Evolutionary conservation across 495 filamentous ascomycete genomes (phyloP).

Genomic region (Alectoria sarmentosa): DNA sequence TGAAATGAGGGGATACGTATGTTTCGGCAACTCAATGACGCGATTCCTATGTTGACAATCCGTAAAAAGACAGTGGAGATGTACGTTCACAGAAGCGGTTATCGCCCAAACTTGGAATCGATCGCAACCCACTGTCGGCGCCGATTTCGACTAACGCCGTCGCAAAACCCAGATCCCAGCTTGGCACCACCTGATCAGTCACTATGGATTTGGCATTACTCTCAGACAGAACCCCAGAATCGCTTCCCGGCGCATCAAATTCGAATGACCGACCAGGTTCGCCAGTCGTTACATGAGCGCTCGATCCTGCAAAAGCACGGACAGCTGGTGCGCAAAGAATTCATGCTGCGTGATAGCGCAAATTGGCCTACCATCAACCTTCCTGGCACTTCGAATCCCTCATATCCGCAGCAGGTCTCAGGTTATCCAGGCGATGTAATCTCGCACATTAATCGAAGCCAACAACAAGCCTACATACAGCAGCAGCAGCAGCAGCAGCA

Average conservation of each 20-base stretch:
- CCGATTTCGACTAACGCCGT: conserved; percentile 72
- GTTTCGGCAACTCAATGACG: conserved; percentile 23
- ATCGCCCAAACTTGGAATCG: conserved; percentile 56
- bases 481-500: conserved; percentile 19
- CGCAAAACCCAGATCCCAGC: conserved; percentile 46
- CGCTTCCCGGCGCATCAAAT: conserved; percentile 61
- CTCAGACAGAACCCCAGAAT: conserved; percentile 60
- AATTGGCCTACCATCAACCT: conserved; percentile 85
- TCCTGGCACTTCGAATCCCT: conserved; percentile 37
- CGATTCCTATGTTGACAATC: conserved; percentile 1
- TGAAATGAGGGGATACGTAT: conserved; percentile 70
- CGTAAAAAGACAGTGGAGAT: conserved; percentile 65
- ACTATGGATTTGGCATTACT: conserved; percentile 93
- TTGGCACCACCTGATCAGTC: conserved; percentile 65
- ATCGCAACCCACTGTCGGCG: conserved; percentile 66
- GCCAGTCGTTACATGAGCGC: conserved; percentile 55
- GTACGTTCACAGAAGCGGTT: conserved; percentile 72
- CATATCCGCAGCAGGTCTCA: conserved; percentile 28
- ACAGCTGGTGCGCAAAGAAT: conserved; percentile 81
- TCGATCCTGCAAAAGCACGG: conserved; percentile 67
- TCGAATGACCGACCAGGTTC: conserved; percentile 49
- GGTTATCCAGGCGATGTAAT: conserved; percentile 29
- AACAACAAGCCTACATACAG: conserved; percentile 28
- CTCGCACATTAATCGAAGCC: conserved; percentile 26
- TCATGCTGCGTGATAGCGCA: conserved; percentile 79